These are phyloP conservation scores for Cryptococcus sp. DNA, from an alignment of 1,284 basidiomycete species.

Conservation along the genomic window DNA sequence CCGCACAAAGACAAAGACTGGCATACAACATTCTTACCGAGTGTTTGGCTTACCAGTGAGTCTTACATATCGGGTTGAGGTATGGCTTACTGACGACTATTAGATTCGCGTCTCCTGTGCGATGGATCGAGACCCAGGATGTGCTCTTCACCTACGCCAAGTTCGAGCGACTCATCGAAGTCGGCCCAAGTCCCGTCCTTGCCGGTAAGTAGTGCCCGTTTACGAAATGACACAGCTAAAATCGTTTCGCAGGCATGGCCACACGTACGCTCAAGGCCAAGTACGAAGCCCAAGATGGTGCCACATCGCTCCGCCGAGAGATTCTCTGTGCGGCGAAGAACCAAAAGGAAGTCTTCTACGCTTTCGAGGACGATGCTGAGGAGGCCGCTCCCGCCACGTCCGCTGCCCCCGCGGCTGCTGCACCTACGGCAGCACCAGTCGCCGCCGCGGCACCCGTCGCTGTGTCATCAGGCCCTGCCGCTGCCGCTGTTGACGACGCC, in stretches of 20 bases:
- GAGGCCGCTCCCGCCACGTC: slow-evolving; percentile 58
- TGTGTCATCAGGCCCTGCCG: slow-evolving; percentile 63
- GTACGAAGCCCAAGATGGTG: slow-evolving; percentile 88
- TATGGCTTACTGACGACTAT: slow-evolving; percentile 3
- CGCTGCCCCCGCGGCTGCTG: slow-evolving; percentile 54
- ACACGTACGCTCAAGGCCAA: slow-evolving; percentile 92
- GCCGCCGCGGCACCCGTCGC: slow-evolving; percentile 57
- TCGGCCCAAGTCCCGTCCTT: slow-evolving; percentile 94
- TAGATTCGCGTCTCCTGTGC: slow-evolving; percentile 76
- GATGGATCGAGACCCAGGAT: slow-evolving; percentile 99
- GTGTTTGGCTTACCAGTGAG: slow-evolving; percentile 84
- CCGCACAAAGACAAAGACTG: slow-evolving; percentile 83
- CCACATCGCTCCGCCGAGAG: slow-evolving; percentile 72
- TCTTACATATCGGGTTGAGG: slow-evolving; percentile 30
- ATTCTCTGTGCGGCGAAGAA: slow-evolving; percentile 96
- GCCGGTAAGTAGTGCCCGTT: slow-evolving; percentile 54
- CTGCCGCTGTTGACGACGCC: slow-evolving; percentile 76
- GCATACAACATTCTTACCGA: slow-evolving; percentile 96
- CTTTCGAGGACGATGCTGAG: slow-evolving; percentile 82
- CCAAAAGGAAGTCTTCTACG: slow-evolving; percentile 95
- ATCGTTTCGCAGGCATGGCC: slow-evolving; percentile 69
- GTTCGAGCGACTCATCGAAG: slow-evolving; percentile 92
- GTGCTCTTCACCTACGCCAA: slow-evolving; percentile 84
- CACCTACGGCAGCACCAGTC: slow-evolving; percentile 55
- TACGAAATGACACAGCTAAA: slow-evolving; percentile 36